Conservation (phyloP, 495 filamentous ascomycete species). For the Lophiostoma macrostomum region DNA sequence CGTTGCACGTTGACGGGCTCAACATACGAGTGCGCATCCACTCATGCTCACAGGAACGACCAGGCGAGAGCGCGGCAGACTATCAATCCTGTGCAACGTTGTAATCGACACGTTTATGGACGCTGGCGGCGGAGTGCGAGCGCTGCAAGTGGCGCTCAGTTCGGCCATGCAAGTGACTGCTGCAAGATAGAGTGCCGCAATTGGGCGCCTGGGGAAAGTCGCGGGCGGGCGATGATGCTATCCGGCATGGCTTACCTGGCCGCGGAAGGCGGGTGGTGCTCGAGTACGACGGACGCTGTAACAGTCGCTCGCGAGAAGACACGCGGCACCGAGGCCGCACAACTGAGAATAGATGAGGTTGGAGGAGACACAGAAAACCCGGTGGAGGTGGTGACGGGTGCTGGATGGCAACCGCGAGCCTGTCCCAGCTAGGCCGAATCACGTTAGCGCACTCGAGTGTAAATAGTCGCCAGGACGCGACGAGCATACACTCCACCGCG, state of each 20-base stretch:
- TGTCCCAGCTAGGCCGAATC: too few relatives aligned
- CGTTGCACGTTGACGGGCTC: slow-evolving; percentile 22
- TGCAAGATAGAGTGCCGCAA: slow-evolving; percentile 33
- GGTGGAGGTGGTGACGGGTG: too few relatives aligned
- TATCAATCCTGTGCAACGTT: slow-evolving; percentile 29
- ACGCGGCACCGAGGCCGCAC: not conserved
- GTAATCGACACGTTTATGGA: slow-evolving; percentile 16
- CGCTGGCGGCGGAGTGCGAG: slow-evolving; percentile 11
- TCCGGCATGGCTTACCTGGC: too few relatives aligned
- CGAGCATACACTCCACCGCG: slow-evolving; percentile 9
- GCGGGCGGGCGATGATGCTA: slow-evolving; percentile 4
- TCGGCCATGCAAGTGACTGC: slow-evolving; percentile 34
- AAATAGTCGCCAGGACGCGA: slow-evolving; percentile 11
- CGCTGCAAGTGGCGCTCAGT: slow-evolving; percentile 27
- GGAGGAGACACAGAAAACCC: slow-evolving; percentile 11
- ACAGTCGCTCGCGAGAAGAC: not conserved
- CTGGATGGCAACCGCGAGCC: too few relatives aligned
- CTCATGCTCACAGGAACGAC: too few relatives aligned
- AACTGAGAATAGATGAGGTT: slow-evolving; percentile 2
- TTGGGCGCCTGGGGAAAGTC: slow-evolving; percentile 21
- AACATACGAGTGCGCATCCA: slow-evolving; percentile 7
- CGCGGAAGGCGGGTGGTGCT: too few relatives aligned
- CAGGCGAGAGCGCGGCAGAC: slow-evolving; percentile 25
- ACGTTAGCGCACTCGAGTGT: slow-evolving; percentile 3
- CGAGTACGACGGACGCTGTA: not conserved